These are phyloP conservation scores for Pelagophyceae sp. DNA, from an alignment of 352 stramenopile species.

Conservation along the genomic window DNA sequence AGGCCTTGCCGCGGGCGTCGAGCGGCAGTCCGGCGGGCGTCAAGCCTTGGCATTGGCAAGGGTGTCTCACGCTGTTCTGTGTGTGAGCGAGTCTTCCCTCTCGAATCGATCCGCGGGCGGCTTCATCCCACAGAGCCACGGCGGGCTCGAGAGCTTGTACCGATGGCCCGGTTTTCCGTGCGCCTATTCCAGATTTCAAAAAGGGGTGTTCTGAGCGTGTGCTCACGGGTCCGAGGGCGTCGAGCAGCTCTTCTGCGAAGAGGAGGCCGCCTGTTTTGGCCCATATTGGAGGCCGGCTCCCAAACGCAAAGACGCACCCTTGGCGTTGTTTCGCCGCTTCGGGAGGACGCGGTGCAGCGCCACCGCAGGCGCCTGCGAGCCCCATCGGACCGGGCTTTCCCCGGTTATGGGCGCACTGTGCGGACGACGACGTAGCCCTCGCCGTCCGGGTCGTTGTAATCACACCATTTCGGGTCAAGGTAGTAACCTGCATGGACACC, in stretches of 20 bases:
- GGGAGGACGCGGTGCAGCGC: not conserved
- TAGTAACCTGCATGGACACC: slow-evolving; percentile 16
- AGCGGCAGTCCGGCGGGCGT: too few species aligned
- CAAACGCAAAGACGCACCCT: not conserved
- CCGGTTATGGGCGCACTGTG: not conserved
- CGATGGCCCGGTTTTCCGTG: slow-evolving; percentile 1
- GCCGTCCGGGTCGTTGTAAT: slow-evolving; percentile 15
- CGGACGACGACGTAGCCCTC: slow-evolving; percentile 17
- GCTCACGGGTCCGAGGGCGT: slow-evolving; percentile 1
- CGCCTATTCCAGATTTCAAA: too few species aligned
- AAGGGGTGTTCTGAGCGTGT: too few species aligned
- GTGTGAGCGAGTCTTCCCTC: not conserved
- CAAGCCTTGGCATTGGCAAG: too few species aligned
- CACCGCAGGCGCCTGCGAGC: not conserved
- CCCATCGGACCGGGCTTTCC: too few species aligned
- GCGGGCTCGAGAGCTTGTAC: not conserved
- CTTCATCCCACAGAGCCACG: slow-evolving; percentile 11
- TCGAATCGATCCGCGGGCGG: not conserved
- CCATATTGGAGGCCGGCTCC: too few species aligned
- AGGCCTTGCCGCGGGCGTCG: too few species aligned
- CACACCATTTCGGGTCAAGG: not conserved
- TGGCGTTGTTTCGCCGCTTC: not conserved
- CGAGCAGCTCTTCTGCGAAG: not conserved
- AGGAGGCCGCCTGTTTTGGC: not conserved
- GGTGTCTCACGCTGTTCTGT: too few species aligned